A percentile compares a stretch with the other conserved stretches of the same genome.
Conservation (phyloP, 164 flowering plant species). For the Pachysandra terminalis region DNA sequence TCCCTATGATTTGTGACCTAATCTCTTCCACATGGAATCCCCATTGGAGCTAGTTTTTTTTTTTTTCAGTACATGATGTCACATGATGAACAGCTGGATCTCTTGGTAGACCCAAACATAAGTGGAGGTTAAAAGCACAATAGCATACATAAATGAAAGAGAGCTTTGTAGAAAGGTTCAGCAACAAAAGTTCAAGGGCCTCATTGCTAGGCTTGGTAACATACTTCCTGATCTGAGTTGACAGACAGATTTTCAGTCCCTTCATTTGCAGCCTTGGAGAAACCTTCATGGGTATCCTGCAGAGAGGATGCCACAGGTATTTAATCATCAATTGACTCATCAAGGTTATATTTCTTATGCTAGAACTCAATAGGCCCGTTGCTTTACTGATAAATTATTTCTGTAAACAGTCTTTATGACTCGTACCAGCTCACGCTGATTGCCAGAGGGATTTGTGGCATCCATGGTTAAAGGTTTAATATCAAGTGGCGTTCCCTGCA, state of each 20-base stretch:
- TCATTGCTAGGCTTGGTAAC: slow-evolving; percentile 2
- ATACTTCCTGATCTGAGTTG: slow-evolving; percentile 31
- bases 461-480: slow-evolving; percentile 38
- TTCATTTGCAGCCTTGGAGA: slow-evolving; percentile 17
- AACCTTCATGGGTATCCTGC: slow-evolving; percentile 32
- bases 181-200: no score
- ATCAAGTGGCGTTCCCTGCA: slow-evolving; percentile 43
- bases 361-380: not conserved
- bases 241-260: slow-evolving; percentile 19
- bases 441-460: slow-evolving; percentile 28
- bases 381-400: not conserved
- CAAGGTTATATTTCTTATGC: not conserved
- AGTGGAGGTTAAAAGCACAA: no score
- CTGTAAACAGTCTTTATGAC: slow-evolving; percentile 1
- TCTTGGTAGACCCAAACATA: no score
- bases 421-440: slow-evolving; percentile 42
- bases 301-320: slow-evolving; percentile 12
- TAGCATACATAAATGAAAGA: no score
- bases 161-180: no score
- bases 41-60: no score
- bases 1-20: no score
- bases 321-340: not conserved
- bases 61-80: no score
- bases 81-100: no score
- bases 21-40: no score